Conservation (phyloP, 2,329 filamentous ascomycete genomes). For the Eutypella sp. region DNA sequence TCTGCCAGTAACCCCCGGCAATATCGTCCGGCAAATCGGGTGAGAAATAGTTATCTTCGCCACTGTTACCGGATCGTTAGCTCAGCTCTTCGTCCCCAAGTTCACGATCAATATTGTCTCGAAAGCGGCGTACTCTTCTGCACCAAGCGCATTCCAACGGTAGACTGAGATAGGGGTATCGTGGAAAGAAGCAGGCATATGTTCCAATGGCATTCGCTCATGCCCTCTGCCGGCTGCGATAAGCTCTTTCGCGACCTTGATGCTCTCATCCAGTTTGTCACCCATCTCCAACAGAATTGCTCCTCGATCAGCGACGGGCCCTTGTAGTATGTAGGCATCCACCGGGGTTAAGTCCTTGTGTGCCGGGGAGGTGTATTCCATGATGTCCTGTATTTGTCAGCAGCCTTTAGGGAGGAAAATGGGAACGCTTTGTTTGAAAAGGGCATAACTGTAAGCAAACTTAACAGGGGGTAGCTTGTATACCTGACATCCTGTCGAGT, state of each 20-base stretch:
- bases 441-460: background rate
- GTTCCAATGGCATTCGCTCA: slow-evolving; percentile 48
- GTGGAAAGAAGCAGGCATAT: slow-evolving; percentile 34
- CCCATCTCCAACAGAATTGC: slow-evolving; percentile 44
- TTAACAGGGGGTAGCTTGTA: background rate
- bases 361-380: slow-evolving; percentile 46
- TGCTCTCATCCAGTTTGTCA: slow-evolving; percentile 35
- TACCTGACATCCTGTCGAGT: slow-evolving; percentile 56
- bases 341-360: slow-evolving; percentile 47
- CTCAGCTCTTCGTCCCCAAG: background rate
- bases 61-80: slow-evolving; percentile 34
- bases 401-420: background rate
- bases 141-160: slow-evolving; percentile 45
- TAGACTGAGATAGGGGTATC: slow-evolving; percentile 46
- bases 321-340: slow-evolving; percentile 76
- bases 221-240: slow-evolving; percentile 48
- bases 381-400: slow-evolving; percentile 42
- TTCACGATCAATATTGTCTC: background rate
- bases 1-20: slow-evolving; percentile 61
- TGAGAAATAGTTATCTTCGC: slow-evolving; percentile 87
- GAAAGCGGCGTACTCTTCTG: slow-evolving; percentile 40
- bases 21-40: slow-evolving; percentile 58
- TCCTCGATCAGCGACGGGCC: slow-evolving; percentile 73
- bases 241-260: slow-evolving; percentile 48
- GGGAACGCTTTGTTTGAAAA: background rate